Evolutionary conservation across 116 monocot species (phyloP).

Genomic region (Cymodocea nodosa): DNA sequence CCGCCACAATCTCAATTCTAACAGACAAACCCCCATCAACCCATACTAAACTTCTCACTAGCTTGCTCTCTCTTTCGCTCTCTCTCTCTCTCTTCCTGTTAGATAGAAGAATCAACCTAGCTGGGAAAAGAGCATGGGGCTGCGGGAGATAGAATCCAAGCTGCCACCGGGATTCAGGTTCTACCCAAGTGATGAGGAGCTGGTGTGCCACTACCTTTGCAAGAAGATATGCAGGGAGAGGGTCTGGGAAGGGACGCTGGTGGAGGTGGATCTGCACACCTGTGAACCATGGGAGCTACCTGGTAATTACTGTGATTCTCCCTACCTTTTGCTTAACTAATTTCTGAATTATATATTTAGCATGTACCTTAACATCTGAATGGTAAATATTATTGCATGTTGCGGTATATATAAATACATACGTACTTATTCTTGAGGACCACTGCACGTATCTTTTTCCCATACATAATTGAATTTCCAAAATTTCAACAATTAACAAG

Average conservation of each 20-base stretch:
- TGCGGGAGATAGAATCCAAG: slow-evolving; percentile 30
- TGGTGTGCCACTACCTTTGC: slow-evolving; percentile 42
- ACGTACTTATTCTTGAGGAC: too few species aligned
- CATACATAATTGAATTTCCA: too few species aligned
- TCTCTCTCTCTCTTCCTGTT: background rate
- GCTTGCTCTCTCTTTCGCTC: background rate
- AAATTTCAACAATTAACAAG: too few species aligned
- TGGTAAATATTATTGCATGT: too few species aligned
- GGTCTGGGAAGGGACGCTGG: slow-evolving; percentile 21
- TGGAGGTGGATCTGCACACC: slow-evolving; percentile 49
- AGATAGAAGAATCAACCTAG: too few species aligned
- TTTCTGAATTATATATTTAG: too few species aligned
- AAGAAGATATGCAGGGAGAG: slow-evolving; percentile 38
- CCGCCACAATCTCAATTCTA: background rate
- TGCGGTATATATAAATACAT: too few species aligned
- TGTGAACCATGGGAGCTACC: slow-evolving; percentile 55
- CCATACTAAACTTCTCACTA: background rate
- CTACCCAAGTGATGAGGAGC: slow-evolving; percentile 44
- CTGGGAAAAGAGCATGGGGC: slow-evolving; percentile 16
- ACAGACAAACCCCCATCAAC: background rate
- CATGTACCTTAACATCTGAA: too few species aligned
- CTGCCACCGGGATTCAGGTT: slow-evolving; percentile 53
- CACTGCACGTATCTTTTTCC: too few species aligned
- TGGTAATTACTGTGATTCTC: slow-evolving; percentile 12
- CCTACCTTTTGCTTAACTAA: too few species aligned